A percentile compares a stretch with the other conserved stretches of the same genome.
These are phyloP conservation scores for Daedaleopsis sinensis DNA, from an alignment of 768 basidiomycete genomes.

Conservation along the genomic window DNA sequence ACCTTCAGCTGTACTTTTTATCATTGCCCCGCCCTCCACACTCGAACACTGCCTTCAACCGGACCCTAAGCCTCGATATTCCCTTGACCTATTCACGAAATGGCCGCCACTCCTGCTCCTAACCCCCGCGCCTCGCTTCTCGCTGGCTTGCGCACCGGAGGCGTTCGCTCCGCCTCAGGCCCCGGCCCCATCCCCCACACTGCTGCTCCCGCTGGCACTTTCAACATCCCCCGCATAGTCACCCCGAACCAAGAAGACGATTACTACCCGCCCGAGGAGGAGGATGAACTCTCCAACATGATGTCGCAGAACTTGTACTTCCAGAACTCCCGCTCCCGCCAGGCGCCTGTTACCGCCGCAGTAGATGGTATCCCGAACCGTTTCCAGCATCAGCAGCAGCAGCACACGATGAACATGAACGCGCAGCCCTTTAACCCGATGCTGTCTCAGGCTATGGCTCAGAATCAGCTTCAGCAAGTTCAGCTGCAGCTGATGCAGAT, in stretches of 20 bases:
- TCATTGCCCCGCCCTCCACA: slow-evolving; percentile 24
- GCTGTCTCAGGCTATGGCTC: slow-evolving; percentile 41
- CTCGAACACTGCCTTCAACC: slow-evolving; percentile 15
- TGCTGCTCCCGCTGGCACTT: slow-evolving; percentile 62
- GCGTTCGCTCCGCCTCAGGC: slow-evolving; percentile 75
- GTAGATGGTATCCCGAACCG: slow-evolving; percentile 69
- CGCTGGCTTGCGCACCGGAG: slow-evolving; percentile 86
- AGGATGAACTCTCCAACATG: slow-evolving; percentile 63
- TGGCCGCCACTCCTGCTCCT: slow-evolving; percentile 47
- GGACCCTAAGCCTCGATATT: slow-evolving; percentile 16
- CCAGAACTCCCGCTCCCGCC: slow-evolving; percentile 38
- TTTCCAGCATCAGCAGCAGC: slow-evolving; percentile 60
- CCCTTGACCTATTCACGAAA: slow-evolving; percentile 29
- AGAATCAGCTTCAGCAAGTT: slow-evolving; percentile 62
- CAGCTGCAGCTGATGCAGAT: slow-evolving; percentile 88
- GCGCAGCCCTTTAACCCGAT: slow-evolving; percentile 49
- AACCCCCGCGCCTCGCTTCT: slow-evolving; percentile 81
- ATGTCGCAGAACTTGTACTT: slow-evolving; percentile 55
- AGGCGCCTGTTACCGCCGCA: slow-evolving; percentile 68
- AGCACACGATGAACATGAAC: slow-evolving; percentile 57
- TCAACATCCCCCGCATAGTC: slow-evolving; percentile 63
- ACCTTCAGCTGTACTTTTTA: slow-evolving; percentile 36
- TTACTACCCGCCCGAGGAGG: slow-evolving; percentile 56
- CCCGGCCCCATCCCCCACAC: slow-evolving; percentile 59
- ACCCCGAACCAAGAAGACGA: slow-evolving; percentile 45